Base-by-base conservation (phyloP, 2,329 filamentous ascomycete genomes). In the Hypoxylon sp. region DNA sequence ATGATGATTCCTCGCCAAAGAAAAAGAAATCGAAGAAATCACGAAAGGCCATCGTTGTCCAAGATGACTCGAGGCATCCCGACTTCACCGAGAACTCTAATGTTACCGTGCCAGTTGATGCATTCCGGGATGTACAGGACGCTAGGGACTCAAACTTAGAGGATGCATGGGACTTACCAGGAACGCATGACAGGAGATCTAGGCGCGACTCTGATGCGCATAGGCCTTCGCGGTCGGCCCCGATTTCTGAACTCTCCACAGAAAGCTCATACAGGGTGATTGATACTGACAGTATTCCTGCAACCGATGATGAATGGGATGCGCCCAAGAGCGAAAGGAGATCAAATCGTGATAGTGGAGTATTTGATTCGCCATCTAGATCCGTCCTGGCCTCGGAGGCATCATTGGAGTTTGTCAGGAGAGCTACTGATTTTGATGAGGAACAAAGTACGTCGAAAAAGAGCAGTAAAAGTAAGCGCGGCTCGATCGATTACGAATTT, bases 301-400 rank as follows among this genome's bases (percentile, higher is more conserved):
- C 38, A 13, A 50, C 26, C 5, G 55, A 60, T 30, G 60, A 65
- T n/a, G 58, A 63, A 23, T 54, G 52, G 55, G 41, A 41, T 29
- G 40, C 66, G 57, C 73, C 69, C 17, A 70, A 70, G 29, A 76
- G 73, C 44, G 78, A 76, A 50, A 75, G 65, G 67, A 78, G 69
- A 49, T 76, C 74, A 4, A 73, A 66, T 58, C 69, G 75, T 25
- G 68, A 73, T 21, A 55, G 42, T 17, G 51, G 35, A 11, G 21
- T 35, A 6, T 51, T 45, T 26, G 42, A 43, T 21, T 50, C 45
- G 12, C 37, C 45, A 25, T 46, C 50, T 5, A 36, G 49, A 16
- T 53, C 50, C 42, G 45, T 45, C 21, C 36, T 43, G 19, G 31
- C 26, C 32, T 54, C 53, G 6, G 46, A 54, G 37, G 15, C 56